phyloP scores from a whole-genome alignment of 805 yeast species.

The Vanderwaltozyma verrucispora region DNA sequence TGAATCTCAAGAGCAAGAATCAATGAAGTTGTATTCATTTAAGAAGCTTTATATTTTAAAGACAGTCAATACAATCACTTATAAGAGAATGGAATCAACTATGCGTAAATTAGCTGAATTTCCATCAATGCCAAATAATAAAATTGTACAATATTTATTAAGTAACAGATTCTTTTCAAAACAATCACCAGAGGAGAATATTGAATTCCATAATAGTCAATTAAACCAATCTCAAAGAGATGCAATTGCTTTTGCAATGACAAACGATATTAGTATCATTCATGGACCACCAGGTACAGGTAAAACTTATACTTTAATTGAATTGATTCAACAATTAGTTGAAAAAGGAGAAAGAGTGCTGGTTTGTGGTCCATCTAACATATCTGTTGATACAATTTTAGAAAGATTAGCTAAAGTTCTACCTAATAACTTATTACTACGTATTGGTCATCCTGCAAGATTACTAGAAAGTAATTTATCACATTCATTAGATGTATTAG shows the following conservation, averaged over 20 bases:
- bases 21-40: slow-evolving; percentile 32
- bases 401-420: slow-evolving; percentile 51
- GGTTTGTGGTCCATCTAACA: slow-evolving; percentile 91
- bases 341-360: slow-evolving; percentile 48
- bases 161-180: slow-evolving; percentile 27
- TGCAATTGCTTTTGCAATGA: slow-evolving; percentile 61
- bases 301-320: slow-evolving; percentile 74
- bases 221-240: slow-evolving; percentile 56
- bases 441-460: slow-evolving; percentile 94
- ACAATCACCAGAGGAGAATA: slow-evolving; percentile 3
- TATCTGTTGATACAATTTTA: slow-evolving; percentile 81
- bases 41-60: slow-evolving; percentile 31
- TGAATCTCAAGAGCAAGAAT: slow-evolving; percentile 43
- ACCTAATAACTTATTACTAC: slow-evolving; percentile 42
- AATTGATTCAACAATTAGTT: slow-evolving; percentile 63
- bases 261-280: slow-evolving; percentile 48
- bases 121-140: slow-evolving; percentile 26
- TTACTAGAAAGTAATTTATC: slow-evolving; percentile 47
- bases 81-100: slow-evolving; percentile 69
- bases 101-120: slow-evolving; percentile 54
- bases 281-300: slow-evolving; percentile 82
- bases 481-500: slow-evolving; percentile 68
- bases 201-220: slow-evolving; percentile 12
- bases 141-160: slow-evolving; percentile 36
- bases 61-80: slow-evolving; percentile 54